Evolutionary conservation across 176 grass and related monocot species (phyloP).

Genomic region (Avena atlantica): DNA sequence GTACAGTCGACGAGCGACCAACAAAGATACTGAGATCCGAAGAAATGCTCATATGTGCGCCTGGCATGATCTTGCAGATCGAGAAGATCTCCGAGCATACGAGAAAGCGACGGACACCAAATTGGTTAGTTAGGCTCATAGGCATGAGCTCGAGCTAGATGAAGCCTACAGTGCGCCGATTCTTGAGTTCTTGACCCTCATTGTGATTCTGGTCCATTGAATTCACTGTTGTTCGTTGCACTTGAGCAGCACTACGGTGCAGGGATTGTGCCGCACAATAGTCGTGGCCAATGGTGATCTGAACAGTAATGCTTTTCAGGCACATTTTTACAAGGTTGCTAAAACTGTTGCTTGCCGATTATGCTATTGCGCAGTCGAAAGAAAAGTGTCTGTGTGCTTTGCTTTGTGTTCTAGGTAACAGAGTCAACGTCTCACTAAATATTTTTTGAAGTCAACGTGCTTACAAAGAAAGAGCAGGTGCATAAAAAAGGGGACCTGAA

Average conservation of each 20-base stretch:
- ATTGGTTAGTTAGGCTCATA: neutral
- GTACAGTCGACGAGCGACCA: too few relatives aligned
- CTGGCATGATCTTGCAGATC: constrained; percentile 37
- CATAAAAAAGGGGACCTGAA: neutral
- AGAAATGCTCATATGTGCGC: neutral
- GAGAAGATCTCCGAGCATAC: constrained; percentile 17
- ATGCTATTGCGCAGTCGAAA: too few relatives aligned
- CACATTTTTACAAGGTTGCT: constrained; percentile 23
- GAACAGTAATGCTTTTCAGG: neutral
- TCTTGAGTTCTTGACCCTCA: too few relatives aligned
- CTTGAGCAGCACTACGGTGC: neutral
- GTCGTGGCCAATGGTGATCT: neutral
- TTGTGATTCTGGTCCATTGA: neutral
- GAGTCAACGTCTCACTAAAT: constrained; percentile 20
- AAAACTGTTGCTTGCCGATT: constrained; percentile 13
- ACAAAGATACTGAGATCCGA: too few relatives aligned
- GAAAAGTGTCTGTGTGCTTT: neutral
- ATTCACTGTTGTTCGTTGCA: neutral
- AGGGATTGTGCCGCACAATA: neutral
- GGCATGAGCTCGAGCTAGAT: neutral
- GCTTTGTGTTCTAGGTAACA: constrained; percentile 29
- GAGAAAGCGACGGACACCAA: constrained; percentile 41
- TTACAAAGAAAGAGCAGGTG: neutral
- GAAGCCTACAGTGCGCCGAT: too few relatives aligned
- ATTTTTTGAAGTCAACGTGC: neutral